These are phyloP conservation scores for Pichia eremophila DNA, from an alignment of 805 yeast genomes.

Conservation along the genomic window DNA sequence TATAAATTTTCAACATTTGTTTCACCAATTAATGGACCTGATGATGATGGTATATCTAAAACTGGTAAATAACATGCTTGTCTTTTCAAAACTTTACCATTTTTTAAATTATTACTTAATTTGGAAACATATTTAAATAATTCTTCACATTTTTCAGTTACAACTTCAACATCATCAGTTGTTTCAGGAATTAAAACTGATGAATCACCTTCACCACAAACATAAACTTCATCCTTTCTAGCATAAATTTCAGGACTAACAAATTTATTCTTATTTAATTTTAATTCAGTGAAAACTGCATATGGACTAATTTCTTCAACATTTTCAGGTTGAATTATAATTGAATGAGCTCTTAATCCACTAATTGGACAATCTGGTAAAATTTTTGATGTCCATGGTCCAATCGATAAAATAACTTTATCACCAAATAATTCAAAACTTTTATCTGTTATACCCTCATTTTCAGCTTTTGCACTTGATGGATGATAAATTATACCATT, in stretches of 20 bases:
- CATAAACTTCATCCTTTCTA: constrained; percentile 89
- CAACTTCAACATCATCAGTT: constrained; percentile 87
- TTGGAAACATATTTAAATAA: constrained; percentile 73
- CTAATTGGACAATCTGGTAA: constrained; percentile 90
- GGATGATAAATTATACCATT: constrained; percentile 58
- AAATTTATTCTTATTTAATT: constrained; percentile 54
- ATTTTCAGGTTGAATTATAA: constrained; percentile 74
- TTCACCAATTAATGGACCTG: constrained; percentile 92
- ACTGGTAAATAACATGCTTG: constrained; percentile 97
- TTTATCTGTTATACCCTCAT: constrained; percentile 23
- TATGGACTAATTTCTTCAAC: constrained; percentile 73
- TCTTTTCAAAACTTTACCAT: constrained; percentile 67
- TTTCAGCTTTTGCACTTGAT: constrained; percentile 27
- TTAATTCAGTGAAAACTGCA: constrained; percentile 89
- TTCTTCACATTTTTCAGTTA: constrained; percentile 79
- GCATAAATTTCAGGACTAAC: constrained; percentile 94
- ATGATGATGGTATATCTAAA: constrained; percentile 80
- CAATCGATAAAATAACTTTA: constrained; percentile 76
- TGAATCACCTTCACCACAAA: constrained; percentile 95
- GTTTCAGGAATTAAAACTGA: constrained; percentile 87
- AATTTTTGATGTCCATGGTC: constrained; percentile 94
- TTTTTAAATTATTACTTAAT: constrained; percentile 56
- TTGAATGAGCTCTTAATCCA: constrained; percentile 91
- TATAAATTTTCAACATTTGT: constrained; percentile 75
- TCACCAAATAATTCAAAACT: constrained; percentile 51